Base-by-base conservation (phyloP, 1,139 yeast genomes). In the Candida smagusa region DNA sequence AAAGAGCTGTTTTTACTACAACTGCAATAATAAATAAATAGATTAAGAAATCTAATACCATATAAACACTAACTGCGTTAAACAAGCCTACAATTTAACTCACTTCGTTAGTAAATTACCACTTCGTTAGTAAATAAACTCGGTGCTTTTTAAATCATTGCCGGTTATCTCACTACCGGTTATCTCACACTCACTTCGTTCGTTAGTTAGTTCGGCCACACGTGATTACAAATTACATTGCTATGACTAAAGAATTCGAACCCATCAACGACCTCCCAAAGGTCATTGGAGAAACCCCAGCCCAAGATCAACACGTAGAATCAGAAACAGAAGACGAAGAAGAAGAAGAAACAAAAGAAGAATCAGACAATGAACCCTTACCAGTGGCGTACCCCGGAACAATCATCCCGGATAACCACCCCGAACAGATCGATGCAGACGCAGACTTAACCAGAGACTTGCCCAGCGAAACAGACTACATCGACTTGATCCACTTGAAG, bases 401-500 rank as follows among this genome's bases (percentile, higher is more conserved):
- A 1, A 65, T 79, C 3, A 61, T 82, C 4, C 83, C 82, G 0
- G 92, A 83, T 49, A 61, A 65, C 1, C 58, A 72, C 33, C 77
- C 46, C 54, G 66, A 68, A 40, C 59, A 58, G 39, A 70, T 72
- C 26, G 74, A 67, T n/a, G 70, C 74, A 1, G 76, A 72, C 44
- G 56, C 50, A 24, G 92, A 87, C 42, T 63, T 89, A 38, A 77
- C 95, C 0, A 68, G 67, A 3, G 89, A 77, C 28, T 60, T 77
- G 28, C 80, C 79, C 0, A 66, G 68, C 11, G 90, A 88, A 46
- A 66, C 81, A 0, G 84, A 79, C 28, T 79, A 74, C 36, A 68
- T 92, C 31, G 95, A 87, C 42, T 65, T 92, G 39, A 75, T 89
- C 28, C 97, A 92, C 58, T 62, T 87, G 53, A 87, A 87, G 61